A percentile compares a stretch with the other conserved stretches of the same genome.
These are phyloP conservation scores for Curvularia spicifera DNA, from an alignment of 2,329 filamentous ascomycete species.

Conservation along the genomic window DNA sequence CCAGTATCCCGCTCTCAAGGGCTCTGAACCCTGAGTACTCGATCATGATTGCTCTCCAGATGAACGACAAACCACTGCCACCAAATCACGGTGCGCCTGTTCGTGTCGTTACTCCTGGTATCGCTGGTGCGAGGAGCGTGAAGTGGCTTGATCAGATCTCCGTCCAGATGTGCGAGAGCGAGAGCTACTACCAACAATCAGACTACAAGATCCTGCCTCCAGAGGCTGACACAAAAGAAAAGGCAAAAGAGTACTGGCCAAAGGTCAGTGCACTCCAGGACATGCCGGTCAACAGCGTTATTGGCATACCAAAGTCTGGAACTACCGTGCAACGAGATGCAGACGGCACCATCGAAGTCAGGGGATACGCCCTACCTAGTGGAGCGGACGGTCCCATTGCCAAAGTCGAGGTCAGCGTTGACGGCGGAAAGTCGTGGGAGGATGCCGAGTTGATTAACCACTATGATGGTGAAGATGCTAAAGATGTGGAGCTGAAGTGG, in stretches of 20 bases:
- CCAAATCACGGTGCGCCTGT: constrained; percentile 61
- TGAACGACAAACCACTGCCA: constrained; percentile 58
- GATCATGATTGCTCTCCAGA: constrained; percentile 47
- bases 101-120: constrained; percentile 59
- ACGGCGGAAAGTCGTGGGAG: constrained; percentile 59
- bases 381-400: constrained; percentile 61
- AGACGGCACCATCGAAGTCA: constrained; percentile 56
- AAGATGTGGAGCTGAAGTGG: constrained; percentile 55
- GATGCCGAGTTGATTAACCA: constrained; percentile 52
- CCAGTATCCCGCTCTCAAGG: constrained; percentile 55
- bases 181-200: constrained; percentile 63
- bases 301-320: constrained; percentile 56
- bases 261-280: constrained; percentile 59
- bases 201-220: constrained; percentile 67
- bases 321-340: constrained; percentile 51
- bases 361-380: constrained; percentile 63
- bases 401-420: constrained; percentile 60
- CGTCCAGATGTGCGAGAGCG: constrained; percentile 58
- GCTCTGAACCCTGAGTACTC: constrained; percentile 27
- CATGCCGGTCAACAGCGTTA: constrained; percentile 64
- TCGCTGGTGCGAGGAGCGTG: constrained; percentile 61
- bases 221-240: constrained; percentile 55
- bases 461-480: constrained; percentile 20
- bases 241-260: constrained; percentile 61
- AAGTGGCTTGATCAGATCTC: constrained; percentile 64